A percentile compares a stretch with the other conserved stretches of the same genome.
These are phyloP conservation scores for Ceratobasidium sp. DNA, from an alignment of 1,284 basidiomycete genomes.

Conservation along the genomic window DNA sequence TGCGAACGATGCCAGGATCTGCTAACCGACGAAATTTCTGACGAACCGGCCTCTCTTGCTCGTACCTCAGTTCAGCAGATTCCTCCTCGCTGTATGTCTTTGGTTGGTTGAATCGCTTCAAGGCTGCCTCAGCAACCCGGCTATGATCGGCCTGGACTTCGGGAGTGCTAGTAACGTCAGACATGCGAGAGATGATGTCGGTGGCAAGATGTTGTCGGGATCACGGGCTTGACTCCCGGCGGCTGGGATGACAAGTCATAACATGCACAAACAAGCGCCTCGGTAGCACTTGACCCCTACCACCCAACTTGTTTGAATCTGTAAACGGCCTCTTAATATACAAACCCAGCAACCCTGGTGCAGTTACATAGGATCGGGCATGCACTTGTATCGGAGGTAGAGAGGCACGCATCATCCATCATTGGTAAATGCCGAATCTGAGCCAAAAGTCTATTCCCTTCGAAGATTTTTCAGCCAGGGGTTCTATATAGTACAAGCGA, in stretches of 20 bases:
- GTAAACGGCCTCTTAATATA: background rate
- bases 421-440: conserved; percentile 6
- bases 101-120: conserved; percentile 17
- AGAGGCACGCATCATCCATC: background rate
- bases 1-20: conserved; percentile 78
- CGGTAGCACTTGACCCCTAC: background rate
- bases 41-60: conserved; percentile 65
- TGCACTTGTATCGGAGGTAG: conserved; percentile 17
- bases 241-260: conserved; percentile 4
- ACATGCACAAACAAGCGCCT: background rate
- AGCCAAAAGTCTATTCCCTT: conserved; percentile 30
- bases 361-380: conserved; percentile 2
- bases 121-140: conserved; percentile 33
- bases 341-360: background rate
- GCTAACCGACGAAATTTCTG: conserved; percentile 77
- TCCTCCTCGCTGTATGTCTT: conserved; percentile 53
- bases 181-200: conserved; percentile 2
- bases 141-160: background rate
- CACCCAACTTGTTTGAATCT: background rate
- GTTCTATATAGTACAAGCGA: conserved; percentile 19
- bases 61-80: conserved; percentile 59
- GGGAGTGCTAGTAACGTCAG: conserved; percentile 9
- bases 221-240: conserved; percentile 1
- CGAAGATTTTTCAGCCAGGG: conserved; percentile 28
- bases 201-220: conserved; percentile 10